phyloP scores from a whole-genome alignment of 805 yeast species.

The Geotrichum ghanense region DNA sequence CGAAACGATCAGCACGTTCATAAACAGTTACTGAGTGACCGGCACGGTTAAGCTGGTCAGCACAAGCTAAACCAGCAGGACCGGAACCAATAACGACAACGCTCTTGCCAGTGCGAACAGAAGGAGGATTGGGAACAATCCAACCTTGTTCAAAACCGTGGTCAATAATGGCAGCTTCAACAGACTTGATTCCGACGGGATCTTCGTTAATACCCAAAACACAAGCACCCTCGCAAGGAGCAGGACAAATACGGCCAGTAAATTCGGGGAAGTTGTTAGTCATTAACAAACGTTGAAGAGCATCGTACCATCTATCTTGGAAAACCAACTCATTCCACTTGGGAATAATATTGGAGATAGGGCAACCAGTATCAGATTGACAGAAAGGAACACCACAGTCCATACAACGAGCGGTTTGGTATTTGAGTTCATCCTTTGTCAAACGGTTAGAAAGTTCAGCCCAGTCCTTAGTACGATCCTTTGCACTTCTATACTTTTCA shows the following conservation, averaged over 20 bases:
- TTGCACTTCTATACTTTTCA: slow-evolving; percentile 74
- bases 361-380: slow-evolving; percentile 96
- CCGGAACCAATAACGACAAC: slow-evolving; percentile 93
- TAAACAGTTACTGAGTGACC: slow-evolving; percentile 88
- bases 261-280: slow-evolving; percentile 98
- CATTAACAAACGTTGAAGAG: slow-evolving; percentile 81
- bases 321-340: slow-evolving; percentile 96
- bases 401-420: slow-evolving; percentile 97
- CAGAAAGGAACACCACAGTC: slow-evolving; percentile 99
- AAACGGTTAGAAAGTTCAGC: slow-evolving; percentile 74
- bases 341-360: slow-evolving; percentile 92
- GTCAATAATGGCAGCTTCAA: slow-evolving; percentile 93
- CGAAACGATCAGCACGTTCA: slow-evolving; percentile 91
- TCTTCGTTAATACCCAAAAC: slow-evolving; percentile 87
- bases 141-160: slow-evolving; percentile 95
- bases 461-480: slow-evolving; percentile 80
- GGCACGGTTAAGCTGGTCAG: slow-evolving; percentile 93
- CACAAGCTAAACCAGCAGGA: slow-evolving; percentile 93
- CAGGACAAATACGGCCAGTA: slow-evolving; percentile 97
- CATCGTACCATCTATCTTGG: slow-evolving; percentile 90
- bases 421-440: slow-evolving; percentile 73
- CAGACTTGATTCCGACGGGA: slow-evolving; percentile 93
- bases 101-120: slow-evolving; percentile 67
- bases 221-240: slow-evolving; percentile 98
- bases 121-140: slow-evolving; percentile 79